Conservation (phyloP, 177 flowering plant species). For the Vitis hybrid region DNA sequence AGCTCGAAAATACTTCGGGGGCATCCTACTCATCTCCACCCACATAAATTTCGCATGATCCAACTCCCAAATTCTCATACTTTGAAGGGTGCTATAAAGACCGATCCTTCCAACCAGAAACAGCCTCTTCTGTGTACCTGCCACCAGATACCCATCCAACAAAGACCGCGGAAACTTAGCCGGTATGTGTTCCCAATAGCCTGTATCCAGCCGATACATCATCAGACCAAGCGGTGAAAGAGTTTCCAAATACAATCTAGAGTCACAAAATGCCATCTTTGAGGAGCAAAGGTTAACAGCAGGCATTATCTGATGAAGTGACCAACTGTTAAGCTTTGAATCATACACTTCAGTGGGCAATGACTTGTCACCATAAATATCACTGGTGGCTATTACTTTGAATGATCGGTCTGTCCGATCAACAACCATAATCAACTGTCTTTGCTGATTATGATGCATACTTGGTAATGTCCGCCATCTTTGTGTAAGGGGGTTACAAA, state of each 20-base stretch:
- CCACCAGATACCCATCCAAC: slow-evolving; percentile 90
- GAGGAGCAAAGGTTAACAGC: slow-evolving; percentile 93
- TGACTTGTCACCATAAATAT: slow-evolving; percentile 81
- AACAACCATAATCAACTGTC: slow-evolving; percentile 89
- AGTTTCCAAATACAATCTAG: slow-evolving; percentile 79
- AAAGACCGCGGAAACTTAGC: slow-evolving; percentile 91
- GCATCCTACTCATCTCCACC: slow-evolving; percentile 91
- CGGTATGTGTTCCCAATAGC: slow-evolving; percentile 91
- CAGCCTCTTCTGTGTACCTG: slow-evolving; percentile 82
- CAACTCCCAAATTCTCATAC: slow-evolving; percentile 82
- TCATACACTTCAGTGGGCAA: slow-evolving; percentile 93
- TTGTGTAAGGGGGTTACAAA: slow-evolving; percentile 93
- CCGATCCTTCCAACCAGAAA: slow-evolving; percentile 96
- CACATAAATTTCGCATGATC: slow-evolving; percentile 54
- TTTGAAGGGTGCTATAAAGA: slow-evolving; percentile 68
- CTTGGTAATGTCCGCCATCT: slow-evolving; percentile 81
- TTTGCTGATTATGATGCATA: slow-evolving; percentile 90
- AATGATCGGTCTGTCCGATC: slow-evolving; percentile 67
- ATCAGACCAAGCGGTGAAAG: slow-evolving; percentile 94
- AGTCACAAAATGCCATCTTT: slow-evolving; percentile 93
- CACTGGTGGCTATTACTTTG: slow-evolving; percentile 86
- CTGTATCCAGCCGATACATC: slow-evolving; percentile 77
- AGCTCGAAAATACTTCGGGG: slow-evolving; percentile 78
- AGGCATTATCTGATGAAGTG: slow-evolving; percentile 85
- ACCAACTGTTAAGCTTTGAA: slow-evolving; percentile 75